Conservation (phyloP, 306 rosid genomes). For the Citrullus amarus region DNA sequence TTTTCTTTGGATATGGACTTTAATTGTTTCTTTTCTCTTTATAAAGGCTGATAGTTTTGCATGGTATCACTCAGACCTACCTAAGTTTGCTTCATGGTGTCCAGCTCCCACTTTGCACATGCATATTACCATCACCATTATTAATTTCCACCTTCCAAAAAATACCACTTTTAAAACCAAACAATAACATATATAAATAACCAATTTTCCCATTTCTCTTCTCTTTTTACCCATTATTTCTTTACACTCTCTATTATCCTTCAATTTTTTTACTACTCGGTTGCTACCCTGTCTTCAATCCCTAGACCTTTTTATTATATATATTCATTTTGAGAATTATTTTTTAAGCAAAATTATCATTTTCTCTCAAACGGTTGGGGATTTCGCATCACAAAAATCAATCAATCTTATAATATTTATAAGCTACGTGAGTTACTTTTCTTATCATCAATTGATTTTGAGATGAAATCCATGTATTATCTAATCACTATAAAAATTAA, state of each 20-base stretch:
- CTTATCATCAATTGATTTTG: no score
- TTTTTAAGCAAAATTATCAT: no score
- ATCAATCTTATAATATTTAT: no score
- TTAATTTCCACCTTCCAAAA: not conserved
- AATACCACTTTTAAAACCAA: no score
- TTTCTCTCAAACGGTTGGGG: no score
- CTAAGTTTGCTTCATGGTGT: not conserved
- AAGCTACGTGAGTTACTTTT: no score
- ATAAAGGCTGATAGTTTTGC: constrained; percentile 5
- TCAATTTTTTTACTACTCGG: not conserved
- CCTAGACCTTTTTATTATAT: no score
- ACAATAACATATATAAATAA: not conserved
- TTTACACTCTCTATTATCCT: not conserved
- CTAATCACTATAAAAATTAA: no score
- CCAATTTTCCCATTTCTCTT: not conserved
- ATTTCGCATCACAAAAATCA: no score
- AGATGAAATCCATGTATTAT: no score
- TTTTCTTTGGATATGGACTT: not conserved
- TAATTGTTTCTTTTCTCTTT: not conserved
- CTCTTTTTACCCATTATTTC: not conserved
- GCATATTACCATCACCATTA: not conserved
- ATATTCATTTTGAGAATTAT: no score
- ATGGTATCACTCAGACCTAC: not conserved
- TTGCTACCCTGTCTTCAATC: not conserved
- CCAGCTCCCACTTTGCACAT: constrained; percentile 10